Evolutionary conservation across 192 early-diverging fungal species (phyloP), one percentile per base, ranked within the genome.

Genomic region (Phlyctochytrium planicorne): DNA sequence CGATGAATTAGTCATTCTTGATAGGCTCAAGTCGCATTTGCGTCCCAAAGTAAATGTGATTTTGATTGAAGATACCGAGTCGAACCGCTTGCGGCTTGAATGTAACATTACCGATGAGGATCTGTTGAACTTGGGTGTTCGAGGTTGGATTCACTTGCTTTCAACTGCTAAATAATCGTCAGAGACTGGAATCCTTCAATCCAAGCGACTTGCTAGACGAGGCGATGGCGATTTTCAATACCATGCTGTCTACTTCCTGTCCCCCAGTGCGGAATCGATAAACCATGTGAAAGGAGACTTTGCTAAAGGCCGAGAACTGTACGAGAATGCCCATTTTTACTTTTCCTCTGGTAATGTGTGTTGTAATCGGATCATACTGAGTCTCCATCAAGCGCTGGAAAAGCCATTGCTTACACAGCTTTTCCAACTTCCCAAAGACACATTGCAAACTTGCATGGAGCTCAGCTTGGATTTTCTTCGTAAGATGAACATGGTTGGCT

Each of bases 391-490:
- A n/a, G n/a, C n/a, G n/a, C n/a, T n/a, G n/a, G n/a, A n/a, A n/a
- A n/a, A n/a, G n/a, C 20, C 20, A 1, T 23, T 57, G 10, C 63
- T 56, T n/a, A 56, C 50, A 29, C 20, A 31, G 29, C 1, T 0
- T 29, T 29, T 20, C 25, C 17, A 14, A 31, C 14, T 62, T 6
- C 53, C 53, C 12, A 10, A 66, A n/a, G 12, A 24, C 2, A 33
- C 31, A 52, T 82, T 92, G 31, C 87, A 82, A 57, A 79, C 77
- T 1, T 73, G 89, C 30, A 87, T 84, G 69, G 92, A 94, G 62
- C 74, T 94, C 63, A 88, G 84, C 69, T 82, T 94, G 34, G 91
- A 94, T 60, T 93, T 93, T 68, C 73, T 89, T 60, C 88, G 91
- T 92, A 84, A 36, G 74, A 40, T 37, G 4, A 23, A 50, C 63